A percentile compares a stretch with the other conserved stretches of the same genome.
These are phyloP conservation scores for Athelia sp. DNA, from an alignment of 1,284 basidiomycete species.

Conservation along the genomic window DNA sequence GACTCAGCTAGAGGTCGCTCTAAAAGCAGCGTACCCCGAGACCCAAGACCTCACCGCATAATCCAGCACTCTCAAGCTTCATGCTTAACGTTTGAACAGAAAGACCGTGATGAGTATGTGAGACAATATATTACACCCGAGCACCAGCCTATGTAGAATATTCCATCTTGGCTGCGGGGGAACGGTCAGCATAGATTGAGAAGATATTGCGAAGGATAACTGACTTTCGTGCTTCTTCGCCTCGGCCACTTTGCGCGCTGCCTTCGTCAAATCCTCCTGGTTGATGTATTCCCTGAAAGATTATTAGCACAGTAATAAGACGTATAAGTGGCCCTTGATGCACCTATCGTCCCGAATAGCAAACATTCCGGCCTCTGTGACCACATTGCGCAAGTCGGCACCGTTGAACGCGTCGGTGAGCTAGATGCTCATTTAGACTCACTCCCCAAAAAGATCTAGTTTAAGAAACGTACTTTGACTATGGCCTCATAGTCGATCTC, in stretches of 20 bases:
- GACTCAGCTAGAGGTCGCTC: no score
- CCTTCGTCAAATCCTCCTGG: constrained; percentile 97
- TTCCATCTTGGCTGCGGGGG: constrained; percentile 49
- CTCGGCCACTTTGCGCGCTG: constrained; percentile 94
- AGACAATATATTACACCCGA: not conserved
- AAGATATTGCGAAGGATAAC: constrained; percentile 20
- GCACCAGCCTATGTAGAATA: constrained; percentile 38
- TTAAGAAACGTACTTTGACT: constrained; percentile 69
- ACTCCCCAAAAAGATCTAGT: constrained; percentile 1
- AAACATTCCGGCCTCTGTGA: constrained; percentile 99
- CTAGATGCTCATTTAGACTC: constrained; percentile 26
- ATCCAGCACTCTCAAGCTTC: no score
- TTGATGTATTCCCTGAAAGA: constrained; percentile 75
- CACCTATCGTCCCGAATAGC: constrained; percentile 94
- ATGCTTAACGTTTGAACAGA: no score
- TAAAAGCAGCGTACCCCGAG: no score
- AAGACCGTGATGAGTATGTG: not conserved
- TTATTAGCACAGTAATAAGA: constrained; percentile 6
- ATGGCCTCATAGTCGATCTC: constrained; percentile 97
- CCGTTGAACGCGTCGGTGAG: constrained; percentile 93
- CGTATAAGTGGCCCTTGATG: constrained; percentile 14
- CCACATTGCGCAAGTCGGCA: constrained; percentile 93
- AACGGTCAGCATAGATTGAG: constrained; percentile 6
- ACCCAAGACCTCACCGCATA: no score
- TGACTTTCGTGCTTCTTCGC: constrained; percentile 94